These are phyloP conservation scores for Candida parachauliodes DNA, from an alignment of 805 yeast genomes.

Conservation along the genomic window DNA sequence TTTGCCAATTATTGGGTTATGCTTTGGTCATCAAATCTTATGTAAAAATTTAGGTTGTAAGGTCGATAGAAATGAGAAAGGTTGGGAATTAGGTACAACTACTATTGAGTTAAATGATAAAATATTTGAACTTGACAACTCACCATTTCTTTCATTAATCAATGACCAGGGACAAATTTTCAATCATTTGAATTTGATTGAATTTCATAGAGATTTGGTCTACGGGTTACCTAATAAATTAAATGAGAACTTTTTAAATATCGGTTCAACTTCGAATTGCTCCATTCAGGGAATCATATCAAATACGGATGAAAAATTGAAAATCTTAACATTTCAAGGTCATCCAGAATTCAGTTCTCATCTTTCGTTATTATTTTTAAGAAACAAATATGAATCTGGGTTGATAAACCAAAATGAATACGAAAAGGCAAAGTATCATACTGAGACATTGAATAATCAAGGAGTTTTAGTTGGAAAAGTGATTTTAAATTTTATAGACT, in stretches of 20 bases:
- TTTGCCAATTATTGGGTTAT: conserved; percentile 60
- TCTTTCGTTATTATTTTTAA: conserved; percentile 23
- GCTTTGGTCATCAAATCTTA: conserved; percentile 86
- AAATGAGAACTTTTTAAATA: conserved; percentile 29
- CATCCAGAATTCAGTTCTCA: conserved; percentile 75
- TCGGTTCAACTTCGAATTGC: conserved; percentile 58
- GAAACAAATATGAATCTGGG: conserved; percentile 14
- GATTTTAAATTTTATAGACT: conserved; percentile 17
- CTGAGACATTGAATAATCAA: conserved; percentile 34
- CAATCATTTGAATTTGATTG: conserved; percentile 32
- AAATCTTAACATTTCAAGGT: conserved; percentile 74
- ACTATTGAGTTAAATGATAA: conserved; percentile 45
- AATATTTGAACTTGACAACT: conserved; percentile 20
- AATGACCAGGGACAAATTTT: conserved; percentile 37
- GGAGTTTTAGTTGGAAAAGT: conserved; percentile 36
- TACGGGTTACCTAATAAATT: conserved; percentile 35
- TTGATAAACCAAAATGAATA: conserved; percentile 22
- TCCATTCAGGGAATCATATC: conserved; percentile 62
- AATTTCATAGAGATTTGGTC: conserved; percentile 39
- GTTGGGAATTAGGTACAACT: conserved; percentile 72
- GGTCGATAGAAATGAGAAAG: conserved; percentile 54
- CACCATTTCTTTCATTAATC: conserved; percentile 26
- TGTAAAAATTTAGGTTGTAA: conserved; percentile 61
- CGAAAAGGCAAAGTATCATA: conserved; percentile 25
- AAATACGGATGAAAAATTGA: conserved; percentile 34